Base-by-base conservation (phyloP, 345 rosid species). In the Ceriops decandra region DNA sequence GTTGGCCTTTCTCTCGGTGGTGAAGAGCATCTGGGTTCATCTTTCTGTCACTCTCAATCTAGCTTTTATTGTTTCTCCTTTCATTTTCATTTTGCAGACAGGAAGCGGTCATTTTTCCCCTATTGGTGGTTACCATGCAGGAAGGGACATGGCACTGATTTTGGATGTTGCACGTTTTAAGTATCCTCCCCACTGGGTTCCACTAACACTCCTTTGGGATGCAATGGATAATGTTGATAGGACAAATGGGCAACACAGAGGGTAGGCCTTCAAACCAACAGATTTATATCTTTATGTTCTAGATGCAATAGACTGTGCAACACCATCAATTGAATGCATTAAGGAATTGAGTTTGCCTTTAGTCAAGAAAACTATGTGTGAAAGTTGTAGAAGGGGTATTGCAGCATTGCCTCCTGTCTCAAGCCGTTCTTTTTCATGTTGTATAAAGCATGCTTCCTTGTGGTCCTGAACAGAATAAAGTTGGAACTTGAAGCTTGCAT, bases 171-270 rank as follows among this genome's bases (percentile, higher is more conserved):
- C 98, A 52, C 95, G 97, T 64, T 93, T 89, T 73, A 91, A 93
- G 85, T 93, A 91, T 86, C 97, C 98, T 75, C 97, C 98, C 36
- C 98, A 89, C 26, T 93, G 98, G 98, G 90, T 93, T 80, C 98
- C 98, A 49, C 78, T 93, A 71, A 72, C 62, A 27, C 95, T 93
- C 78, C 98, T 93, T 63, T 93, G 98, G 98, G 90, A 91, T 72
- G 96, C 97, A 61, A 89, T 93, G 98, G 75, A 88, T 67, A 86
- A 65, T 9, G 65, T 83, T 74, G 96, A 87, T 76, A 84, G 56
- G 71, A 80, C 79, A 80, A 91, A 95, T 24, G 88, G 90, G 54
- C 86, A 85, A 66, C 77, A 3, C n/a, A 89, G 96, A 82, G 97
- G 97, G 97, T 93, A 83, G 47, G 72, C 13, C n/a, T 69, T 49